Conservation (phyloP, 129 eudicot genomes). For the Flaveria sonorensis region DNA sequence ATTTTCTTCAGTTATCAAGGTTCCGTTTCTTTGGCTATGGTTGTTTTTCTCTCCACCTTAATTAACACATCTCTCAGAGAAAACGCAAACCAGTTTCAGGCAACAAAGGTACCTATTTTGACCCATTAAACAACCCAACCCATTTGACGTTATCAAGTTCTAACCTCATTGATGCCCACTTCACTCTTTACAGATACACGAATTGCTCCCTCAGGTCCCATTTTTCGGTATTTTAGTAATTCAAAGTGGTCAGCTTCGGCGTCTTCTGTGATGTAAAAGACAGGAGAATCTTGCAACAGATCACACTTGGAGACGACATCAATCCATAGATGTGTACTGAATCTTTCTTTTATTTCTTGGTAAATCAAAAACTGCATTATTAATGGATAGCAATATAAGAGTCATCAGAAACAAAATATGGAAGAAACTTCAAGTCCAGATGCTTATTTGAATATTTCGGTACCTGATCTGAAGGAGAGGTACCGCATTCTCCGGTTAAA, state of each 20-base stretch:
- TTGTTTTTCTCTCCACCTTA: not conserved
- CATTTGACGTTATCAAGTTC: slow-evolving; percentile 3
- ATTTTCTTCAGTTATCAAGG: not conserved
- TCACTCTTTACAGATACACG: slow-evolving; percentile 71
- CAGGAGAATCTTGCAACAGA: slow-evolving; percentile 71
- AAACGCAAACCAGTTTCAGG: not conserved
- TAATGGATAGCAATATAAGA: slow-evolving; percentile 12
- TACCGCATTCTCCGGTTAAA: slow-evolving; percentile 95
- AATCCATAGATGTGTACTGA: slow-evolving; percentile 76
- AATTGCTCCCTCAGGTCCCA: slow-evolving; percentile 83
- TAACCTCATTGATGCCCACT: slow-evolving; percentile 73
- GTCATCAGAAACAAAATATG: not conserved
- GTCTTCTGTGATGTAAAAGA: slow-evolving; percentile 64
- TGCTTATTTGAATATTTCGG: not conserved
- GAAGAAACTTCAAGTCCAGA: slow-evolving; percentile 13
- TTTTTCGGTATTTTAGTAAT: slow-evolving; percentile 64
- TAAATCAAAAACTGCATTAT: slow-evolving; percentile 68
- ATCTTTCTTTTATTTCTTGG: slow-evolving; percentile 83
- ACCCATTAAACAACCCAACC: not conserved
- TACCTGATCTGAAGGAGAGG: slow-evolving; percentile 97
- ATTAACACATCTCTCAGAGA: not conserved
- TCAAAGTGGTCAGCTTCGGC: slow-evolving; percentile 48
- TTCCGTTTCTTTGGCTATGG: not conserved
- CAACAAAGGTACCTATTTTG: not conserved
- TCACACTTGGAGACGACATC: slow-evolving; percentile 96